Evolutionary conservation across 1,139 yeast genomes (phyloP).

Genomic region (Diutina rugosa): DNA sequence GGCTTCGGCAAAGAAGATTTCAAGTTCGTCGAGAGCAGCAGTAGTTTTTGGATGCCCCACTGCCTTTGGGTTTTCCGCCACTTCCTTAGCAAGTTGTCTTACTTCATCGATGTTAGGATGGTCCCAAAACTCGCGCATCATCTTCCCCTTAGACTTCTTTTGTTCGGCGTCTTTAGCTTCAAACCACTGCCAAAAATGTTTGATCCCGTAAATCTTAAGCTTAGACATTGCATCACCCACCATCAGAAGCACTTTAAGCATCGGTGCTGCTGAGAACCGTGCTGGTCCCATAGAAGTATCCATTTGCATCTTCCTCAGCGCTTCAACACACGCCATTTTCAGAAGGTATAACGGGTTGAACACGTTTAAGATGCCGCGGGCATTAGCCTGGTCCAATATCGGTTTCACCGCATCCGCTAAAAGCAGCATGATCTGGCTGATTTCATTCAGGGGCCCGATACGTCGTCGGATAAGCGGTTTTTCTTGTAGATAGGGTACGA

Average conservation of each 20-base stretch:
- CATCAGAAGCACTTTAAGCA: constrained; percentile 45
- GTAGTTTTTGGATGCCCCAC: constrained; percentile 72
- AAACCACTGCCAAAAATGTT: constrained; percentile 61
- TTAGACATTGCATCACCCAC: constrained; percentile 66
- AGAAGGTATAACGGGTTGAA: constrained; percentile 58
- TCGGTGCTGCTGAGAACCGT: constrained; percentile 43
- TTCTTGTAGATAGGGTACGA: constrained; percentile 64
- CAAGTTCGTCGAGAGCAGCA: constrained; percentile 43
- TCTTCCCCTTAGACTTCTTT: constrained; percentile 41
- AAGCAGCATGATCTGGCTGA: constrained; percentile 35
- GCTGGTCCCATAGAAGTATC: constrained; percentile 57
- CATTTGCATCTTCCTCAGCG: constrained; percentile 41
- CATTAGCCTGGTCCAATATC: constrained; percentile 48
- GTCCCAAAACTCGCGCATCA: constrained; percentile 46
- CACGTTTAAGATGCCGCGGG: constrained; percentile 46
- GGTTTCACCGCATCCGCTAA: constrained; percentile 48
- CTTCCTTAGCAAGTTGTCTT: constrained; percentile 29
- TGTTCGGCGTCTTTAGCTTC: constrained; percentile 43
- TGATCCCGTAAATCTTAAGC: constrained; percentile 70
- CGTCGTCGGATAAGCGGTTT: constrained; percentile 49
- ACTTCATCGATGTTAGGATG: constrained; percentile 34
- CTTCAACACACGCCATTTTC: constrained; percentile 61
- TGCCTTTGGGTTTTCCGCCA: constrained; percentile 25
- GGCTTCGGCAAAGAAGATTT: constrained; percentile 34
- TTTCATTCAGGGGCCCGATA: constrained; percentile 39